Evolutionary conservation across 768 basidiomycete genomes (phyloP), one percentile per base, ranked within the genome.

Genomic region (Phlebiopsis gigantea): DNA sequence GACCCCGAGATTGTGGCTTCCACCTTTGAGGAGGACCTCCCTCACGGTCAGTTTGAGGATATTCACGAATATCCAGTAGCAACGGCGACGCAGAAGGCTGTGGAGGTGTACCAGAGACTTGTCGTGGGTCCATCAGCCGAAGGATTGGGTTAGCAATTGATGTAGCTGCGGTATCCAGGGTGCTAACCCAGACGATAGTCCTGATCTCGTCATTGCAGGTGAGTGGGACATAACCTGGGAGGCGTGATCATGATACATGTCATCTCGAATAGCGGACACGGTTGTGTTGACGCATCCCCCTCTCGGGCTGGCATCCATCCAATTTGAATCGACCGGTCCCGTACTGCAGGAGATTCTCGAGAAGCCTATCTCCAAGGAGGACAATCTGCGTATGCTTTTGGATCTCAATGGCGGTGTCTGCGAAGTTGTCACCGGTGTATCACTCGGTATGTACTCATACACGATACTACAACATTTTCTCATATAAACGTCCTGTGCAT

Each of bases 391-490:
- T 22, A 96, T 93, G 90, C 76, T 99, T 54, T 73, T 88, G 46
- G 89, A 93, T 57, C 75, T 97, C 60, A 93, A 94, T 50, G 96
- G 93, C 6, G 77, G 80, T 48, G 80, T 85, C 0, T 96, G 94
- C 63, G 90, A 96, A 68, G 93, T 98, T 21, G 91, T 97, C 21
- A 98, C 95, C 0, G 96, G 94, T 8, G 83, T 98, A 17, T 79
- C 83, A 14, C 70, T 98, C 10, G 89, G 93, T 92, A 17, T 9
- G 65, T 56, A 21, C 30, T 15, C 15, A 44, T 22, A 31, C 22
- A 14, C 25, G n/a, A n/a, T n/a, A n/a, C n/a, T n/a, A n/a, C 34
- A 17, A 8, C 28, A n/a, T 39, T 29, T 12, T 31, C 8, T 30
- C 24, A 46, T 22, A 39, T 22, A 4, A 15, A n/a, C 61, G 88